Conservation (phyloP, 305 asterid species). For the Fraxinus floribunda region DNA sequence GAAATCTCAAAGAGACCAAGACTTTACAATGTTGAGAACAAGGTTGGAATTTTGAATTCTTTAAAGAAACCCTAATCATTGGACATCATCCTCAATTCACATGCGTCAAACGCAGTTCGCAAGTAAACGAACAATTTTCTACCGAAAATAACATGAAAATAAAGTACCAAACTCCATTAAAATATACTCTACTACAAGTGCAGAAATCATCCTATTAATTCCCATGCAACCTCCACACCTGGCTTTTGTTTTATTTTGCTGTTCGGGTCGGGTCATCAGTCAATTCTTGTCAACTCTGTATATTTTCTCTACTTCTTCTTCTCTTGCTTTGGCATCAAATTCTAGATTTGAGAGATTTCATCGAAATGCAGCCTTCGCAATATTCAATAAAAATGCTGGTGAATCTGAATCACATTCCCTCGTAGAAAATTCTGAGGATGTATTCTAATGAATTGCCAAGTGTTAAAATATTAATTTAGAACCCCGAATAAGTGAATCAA, state of each 20-base stretch:
- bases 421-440: not conserved
- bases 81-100: no score
- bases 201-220: not conserved
- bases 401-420: not conserved
- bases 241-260: not conserved
- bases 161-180: no score
- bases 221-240: not conserved
- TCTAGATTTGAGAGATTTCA: not conserved
- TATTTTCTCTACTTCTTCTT: not conserved
- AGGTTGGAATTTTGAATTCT: no score
- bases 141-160: no score
- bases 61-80: no score
- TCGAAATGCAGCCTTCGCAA: not conserved
- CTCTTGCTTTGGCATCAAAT: not conserved
- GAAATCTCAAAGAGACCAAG: no score
- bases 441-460: not conserved
- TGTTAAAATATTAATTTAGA: no score
- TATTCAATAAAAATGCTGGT: not conserved
- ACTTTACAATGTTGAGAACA: no score
- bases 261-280: not conserved
- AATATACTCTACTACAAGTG: not conserved
- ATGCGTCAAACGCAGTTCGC: no score
- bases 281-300: not conserved
- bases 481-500: no score
- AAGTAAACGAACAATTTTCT: no score